Evolutionary conservation across 1,139 yeast genomes (phyloP).

Genomic region (Candida labiduridarum): DNA sequence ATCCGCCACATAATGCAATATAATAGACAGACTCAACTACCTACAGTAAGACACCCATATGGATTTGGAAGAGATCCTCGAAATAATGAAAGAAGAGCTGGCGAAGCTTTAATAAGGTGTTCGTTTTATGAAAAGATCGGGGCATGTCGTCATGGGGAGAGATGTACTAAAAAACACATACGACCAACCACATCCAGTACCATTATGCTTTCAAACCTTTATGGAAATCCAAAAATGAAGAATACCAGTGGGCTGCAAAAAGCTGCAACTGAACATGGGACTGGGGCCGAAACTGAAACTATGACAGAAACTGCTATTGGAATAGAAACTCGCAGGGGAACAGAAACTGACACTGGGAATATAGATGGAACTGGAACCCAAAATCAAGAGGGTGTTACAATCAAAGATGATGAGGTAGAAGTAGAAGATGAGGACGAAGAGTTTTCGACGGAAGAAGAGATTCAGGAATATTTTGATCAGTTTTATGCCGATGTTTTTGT

Average conservation of each 20-base stretch:
- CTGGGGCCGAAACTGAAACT: neutral
- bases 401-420: neutral
- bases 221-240: slow-evolving; percentile 61
- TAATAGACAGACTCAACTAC: neutral
- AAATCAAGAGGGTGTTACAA: neutral
- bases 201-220: slow-evolving; percentile 67
- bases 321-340: neutral
- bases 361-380: neutral
- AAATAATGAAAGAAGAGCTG: neutral
- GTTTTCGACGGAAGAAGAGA: slow-evolving; percentile 37
- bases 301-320: neutral
- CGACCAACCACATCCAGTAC: slow-evolving; percentile 72
- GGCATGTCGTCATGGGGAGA: slow-evolving; percentile 92
- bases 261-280: neutral
- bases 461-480: slow-evolving; percentile 58
- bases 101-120: slow-evolving; percentile 22
- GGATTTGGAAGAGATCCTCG: neutral
- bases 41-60: neutral
- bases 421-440: slow-evolving; percentile 12
- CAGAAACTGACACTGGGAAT: neutral
- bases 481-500: slow-evolving; percentile 75
- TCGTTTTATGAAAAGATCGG: slow-evolving; percentile 82
- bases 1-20: too few species aligned
- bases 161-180: slow-evolving; percentile 77
- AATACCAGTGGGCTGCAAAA: neutral